Evolutionary conservation across 2,329 filamentous ascomycete species (phyloP).

Genomic region (Hirsutella thompsonii): DNA sequence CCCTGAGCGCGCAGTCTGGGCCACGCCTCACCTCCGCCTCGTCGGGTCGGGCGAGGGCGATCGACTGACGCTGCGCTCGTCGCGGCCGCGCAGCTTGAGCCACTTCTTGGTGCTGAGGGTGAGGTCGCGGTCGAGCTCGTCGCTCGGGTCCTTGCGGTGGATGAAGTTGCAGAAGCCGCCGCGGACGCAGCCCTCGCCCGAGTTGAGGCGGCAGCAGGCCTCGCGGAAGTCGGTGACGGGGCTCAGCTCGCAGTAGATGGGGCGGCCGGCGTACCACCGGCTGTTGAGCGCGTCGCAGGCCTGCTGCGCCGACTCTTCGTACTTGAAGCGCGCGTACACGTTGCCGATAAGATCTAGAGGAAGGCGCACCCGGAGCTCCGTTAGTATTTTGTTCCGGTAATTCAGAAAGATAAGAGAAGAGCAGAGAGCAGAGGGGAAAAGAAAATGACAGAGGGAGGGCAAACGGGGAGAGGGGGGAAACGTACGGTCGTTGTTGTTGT

Average conservation of each 20-base stretch:
- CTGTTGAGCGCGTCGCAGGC: constrained; percentile 91
- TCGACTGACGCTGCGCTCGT: constrained; percentile 67
- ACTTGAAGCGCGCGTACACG: constrained; percentile 99
- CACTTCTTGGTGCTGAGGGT: constrained; percentile 91
- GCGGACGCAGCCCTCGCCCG: constrained; percentile 86
- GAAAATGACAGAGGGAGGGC: background rate
- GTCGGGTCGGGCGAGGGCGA: constrained; percentile 81
- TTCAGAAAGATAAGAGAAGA: no score
- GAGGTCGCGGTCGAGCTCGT: constrained; percentile 81
- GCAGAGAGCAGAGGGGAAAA: no score
- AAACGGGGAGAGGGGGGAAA: constrained; percentile 14
- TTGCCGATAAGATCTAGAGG: constrained; percentile 88
- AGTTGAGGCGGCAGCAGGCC: constrained; percentile 90
- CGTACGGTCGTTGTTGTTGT: constrained; percentile 96
- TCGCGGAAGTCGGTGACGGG: constrained; percentile 97
- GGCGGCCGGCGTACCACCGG: constrained; percentile 92
- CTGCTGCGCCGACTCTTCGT: constrained; percentile 88
- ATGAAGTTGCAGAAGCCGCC: constrained; percentile 99
- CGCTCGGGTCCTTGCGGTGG: constrained; percentile 84
- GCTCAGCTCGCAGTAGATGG: constrained; percentile 95
- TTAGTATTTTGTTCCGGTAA: constrained; percentile 10
- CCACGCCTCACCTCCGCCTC: constrained; percentile 38
- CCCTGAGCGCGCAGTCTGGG: background rate
- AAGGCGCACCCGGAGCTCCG: background rate
- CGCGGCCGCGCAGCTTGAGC: constrained; percentile 72